Evolutionary conservation across 164 flowering plant species (phyloP).

Genomic region (Umbellularia californica): DNA sequence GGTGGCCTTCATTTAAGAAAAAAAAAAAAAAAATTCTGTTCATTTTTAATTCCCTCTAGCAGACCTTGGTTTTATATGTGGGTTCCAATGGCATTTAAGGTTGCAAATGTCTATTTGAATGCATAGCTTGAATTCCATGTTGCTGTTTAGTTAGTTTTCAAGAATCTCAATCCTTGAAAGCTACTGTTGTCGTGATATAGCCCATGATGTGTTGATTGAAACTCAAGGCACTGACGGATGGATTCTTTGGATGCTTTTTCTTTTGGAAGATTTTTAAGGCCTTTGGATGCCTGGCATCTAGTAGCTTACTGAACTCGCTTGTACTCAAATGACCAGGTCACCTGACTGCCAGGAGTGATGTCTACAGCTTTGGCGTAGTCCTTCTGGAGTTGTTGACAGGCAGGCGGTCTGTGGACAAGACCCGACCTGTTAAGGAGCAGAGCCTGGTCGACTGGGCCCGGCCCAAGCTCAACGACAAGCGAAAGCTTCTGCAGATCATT

Average conservation of each 20-base stretch:
- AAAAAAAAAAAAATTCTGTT: too few species aligned
- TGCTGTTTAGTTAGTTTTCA: too few species aligned
- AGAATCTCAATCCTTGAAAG: too few species aligned
- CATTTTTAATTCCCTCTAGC: too few species aligned
- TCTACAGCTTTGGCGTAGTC: constrained; percentile 96
- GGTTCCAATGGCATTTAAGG: too few species aligned
- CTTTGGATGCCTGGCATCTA: neutral
- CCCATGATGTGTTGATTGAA: neutral
- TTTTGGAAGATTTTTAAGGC: neutral
- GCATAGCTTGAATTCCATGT: too few species aligned
- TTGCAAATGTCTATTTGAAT: too few species aligned
- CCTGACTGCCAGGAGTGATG: constrained; percentile 91
- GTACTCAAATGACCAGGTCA: constrained; percentile 56
- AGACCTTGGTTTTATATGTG: too few species aligned
- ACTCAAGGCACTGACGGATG: neutral
- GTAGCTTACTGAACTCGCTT: neutral
- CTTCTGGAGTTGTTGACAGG: constrained; percentile 92
- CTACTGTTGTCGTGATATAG: neutral
- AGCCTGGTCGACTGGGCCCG: constrained; percentile 97
- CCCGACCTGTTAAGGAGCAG: constrained; percentile 87
- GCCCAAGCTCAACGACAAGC: constrained; percentile 88
- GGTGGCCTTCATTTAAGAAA: too few species aligned
- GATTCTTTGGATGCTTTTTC: neutral
- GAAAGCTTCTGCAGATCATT: constrained; percentile 78
- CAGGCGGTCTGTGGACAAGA: constrained; percentile 84